Conservation (phyloP, 208 protist genomes). For the Balamuthia mandrillaris region DNA sequence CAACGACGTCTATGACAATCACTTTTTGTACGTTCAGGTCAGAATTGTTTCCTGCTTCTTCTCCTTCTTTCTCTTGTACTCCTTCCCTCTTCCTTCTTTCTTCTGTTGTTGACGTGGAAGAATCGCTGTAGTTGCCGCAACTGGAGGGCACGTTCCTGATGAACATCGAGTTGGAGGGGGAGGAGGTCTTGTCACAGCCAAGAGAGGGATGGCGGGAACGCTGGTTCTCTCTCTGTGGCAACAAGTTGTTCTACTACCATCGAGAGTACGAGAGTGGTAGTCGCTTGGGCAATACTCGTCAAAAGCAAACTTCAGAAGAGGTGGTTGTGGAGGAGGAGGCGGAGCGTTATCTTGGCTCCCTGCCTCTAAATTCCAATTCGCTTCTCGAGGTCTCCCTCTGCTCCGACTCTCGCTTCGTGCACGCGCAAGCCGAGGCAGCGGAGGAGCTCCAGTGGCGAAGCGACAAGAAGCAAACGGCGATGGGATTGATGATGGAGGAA, state of each 20-base stretch:
- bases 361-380: too few relatives aligned
- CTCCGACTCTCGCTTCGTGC: too few relatives aligned
- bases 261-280: background rate
- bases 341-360: too few relatives aligned
- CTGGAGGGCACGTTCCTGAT: background rate
- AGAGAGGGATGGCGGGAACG: background rate
- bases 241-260: background rate
- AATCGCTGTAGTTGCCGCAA: background rate
- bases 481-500: too few relatives aligned
- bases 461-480: too few relatives aligned
- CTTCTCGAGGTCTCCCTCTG: too few relatives aligned
- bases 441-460: too few relatives aligned
- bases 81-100: background rate
- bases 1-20: conserved; percentile 12
- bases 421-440: too few relatives aligned
- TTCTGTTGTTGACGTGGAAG: background rate
- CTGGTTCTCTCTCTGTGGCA: background rate
- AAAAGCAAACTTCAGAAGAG: too few relatives aligned
- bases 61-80: background rate
- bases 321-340: too few relatives aligned
- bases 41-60: background rate
- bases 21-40: background rate
- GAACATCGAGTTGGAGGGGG: background rate
- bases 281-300: too few relatives aligned
- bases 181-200: background rate